Evolutionary conservation across 2,329 filamentous ascomycete genomes (phyloP), one percentile per base, ranked within the genome.

Genomic region (Emergomyces africanus): DNA sequence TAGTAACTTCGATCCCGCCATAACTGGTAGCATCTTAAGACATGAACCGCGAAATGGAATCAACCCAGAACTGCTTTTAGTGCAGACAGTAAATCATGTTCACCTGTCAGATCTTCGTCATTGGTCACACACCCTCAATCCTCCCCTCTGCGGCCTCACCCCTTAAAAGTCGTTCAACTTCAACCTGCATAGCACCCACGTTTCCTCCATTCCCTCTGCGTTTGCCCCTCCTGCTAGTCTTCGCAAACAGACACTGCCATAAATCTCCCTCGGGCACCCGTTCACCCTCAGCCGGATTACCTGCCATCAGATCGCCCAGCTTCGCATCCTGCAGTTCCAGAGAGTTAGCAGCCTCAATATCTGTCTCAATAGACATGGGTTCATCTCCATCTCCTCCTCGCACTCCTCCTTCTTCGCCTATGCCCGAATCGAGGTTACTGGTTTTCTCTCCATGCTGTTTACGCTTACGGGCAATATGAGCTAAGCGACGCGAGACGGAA

Each of bases 181-280:
- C 79, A 58, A 68, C 67, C 49, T 54, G 59, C n/a, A 60, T 33
- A 28, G 33, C 53, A 51, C 75, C 70, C 55, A 76, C 62, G 57
- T 68, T 64, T 23, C 57, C 57, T 12, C 62, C 61, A 15, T 59
- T 55, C 28, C 58, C 60, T 42, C 50, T 59, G 44, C 49, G 63
- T 60, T 39, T 54, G 63, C 59, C 56, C 65, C 69, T 67, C 65
- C 69, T 67, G 61, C 70, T 72, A 41, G 69, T 68, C 18, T 79
- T 78, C 0, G 88, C 88, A 77, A 96, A 96, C 1, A 96, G 75
- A 72, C 92, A 97, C 63, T 84, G 83, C 92, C 91, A 96, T 49
- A 97, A 69, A 70, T 96, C 92, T 14, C 84, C 81, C 63, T 87
- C 82, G 50, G 83, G 80, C 2, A 97, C 88, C 59, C 88, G 77